Conservation (phyloP, 1,139 yeast species). For the Taphrina betulina region DNA sequence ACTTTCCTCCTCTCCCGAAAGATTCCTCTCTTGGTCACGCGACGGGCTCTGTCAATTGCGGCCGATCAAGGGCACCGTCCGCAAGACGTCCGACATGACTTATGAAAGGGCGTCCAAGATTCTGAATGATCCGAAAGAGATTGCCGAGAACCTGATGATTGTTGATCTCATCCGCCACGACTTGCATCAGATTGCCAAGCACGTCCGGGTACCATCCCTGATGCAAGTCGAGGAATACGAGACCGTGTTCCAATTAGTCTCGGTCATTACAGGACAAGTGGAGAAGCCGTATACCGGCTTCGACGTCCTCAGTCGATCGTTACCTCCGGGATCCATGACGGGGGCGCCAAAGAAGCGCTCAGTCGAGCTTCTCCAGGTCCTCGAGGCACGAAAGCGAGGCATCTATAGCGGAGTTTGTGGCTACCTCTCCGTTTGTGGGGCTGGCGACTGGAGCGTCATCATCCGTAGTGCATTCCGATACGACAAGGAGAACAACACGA, state of each 20-base stretch:
- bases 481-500: conserved; percentile 49
- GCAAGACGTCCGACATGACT: conserved; percentile 50
- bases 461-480: conserved; percentile 81
- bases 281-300: conserved; percentile 58
- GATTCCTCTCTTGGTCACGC: conserved; percentile 77
- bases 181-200: conserved; percentile 59
- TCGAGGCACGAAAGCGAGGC: conserved; percentile 60
- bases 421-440: conserved; percentile 79
- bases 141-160: conserved; percentile 95
- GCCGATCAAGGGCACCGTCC: conserved; percentile 95
- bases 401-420: conserved; percentile 94
- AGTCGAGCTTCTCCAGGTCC: conserved; percentile 69
- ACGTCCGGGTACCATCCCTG: conserved; percentile 69
- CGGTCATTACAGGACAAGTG: conserved; percentile 74
- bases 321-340: conserved; percentile 99
- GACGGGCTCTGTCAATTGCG: conserved; percentile 66
- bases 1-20: conserved; percentile 89
- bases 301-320: conserved; percentile 70
- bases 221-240: conserved; percentile 92
- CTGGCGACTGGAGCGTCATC: conserved; percentile 95
- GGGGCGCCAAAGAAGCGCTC: conserved; percentile 97
- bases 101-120: conserved; percentile 57
- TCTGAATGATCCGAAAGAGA: conserved; percentile 82
- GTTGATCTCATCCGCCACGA: conserved; percentile 95
- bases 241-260: conserved; percentile 86